Conservation (phyloP, 1,139 yeast species). For the Suhomyces guaymorum region DNA sequence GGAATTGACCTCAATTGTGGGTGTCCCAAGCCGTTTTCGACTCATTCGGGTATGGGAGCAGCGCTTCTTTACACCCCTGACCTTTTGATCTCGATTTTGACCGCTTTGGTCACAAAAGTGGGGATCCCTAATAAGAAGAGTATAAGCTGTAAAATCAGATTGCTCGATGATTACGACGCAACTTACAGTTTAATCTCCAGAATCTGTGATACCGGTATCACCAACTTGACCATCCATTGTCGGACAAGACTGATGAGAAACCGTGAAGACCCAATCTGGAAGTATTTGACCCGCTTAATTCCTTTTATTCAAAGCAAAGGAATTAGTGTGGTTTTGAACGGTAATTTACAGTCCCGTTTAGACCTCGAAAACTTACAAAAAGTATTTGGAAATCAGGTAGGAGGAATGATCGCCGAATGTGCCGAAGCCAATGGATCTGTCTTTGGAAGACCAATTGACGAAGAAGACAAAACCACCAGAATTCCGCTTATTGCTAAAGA, state of each 20-base stretch:
- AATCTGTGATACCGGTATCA: constrained; percentile 77
- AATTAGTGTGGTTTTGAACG: constrained; percentile 78
- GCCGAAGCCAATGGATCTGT: constrained; percentile 88
- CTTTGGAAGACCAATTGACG: constrained; percentile 36
- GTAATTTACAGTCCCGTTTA: constrained; percentile 58
- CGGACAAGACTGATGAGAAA: constrained; percentile 89
- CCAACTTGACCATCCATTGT: constrained; percentile 86
- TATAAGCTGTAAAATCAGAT: constrained; percentile 85
- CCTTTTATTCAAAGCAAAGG: constrained; percentile 61
- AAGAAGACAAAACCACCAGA: constrained; percentile 13
- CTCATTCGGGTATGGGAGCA: constrained; percentile 97
- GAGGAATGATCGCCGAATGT: constrained; percentile 91
- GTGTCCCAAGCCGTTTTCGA: constrained; percentile 87
- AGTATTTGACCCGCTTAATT: constrained; percentile 61
- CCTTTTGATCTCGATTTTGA: constrained; percentile 64
- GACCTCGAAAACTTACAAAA: constrained; percentile 59
- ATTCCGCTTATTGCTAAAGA: constrained; percentile 56
- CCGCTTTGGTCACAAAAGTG: constrained; percentile 68
- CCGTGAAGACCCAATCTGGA: constrained; percentile 74
- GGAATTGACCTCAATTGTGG: constrained; percentile 96
- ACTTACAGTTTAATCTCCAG: constrained; percentile 62
- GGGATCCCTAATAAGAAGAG: constrained; percentile 78
- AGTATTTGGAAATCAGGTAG: constrained; percentile 52
- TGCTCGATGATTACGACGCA: constrained; percentile 59
- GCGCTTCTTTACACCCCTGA: constrained; percentile 85